A percentile compares a stretch with the other conserved stretches of the same genome.
Conservation (phyloP, 2,329 filamentous ascomycete genomes). For the Zymoseptoria crescenta region DNA sequence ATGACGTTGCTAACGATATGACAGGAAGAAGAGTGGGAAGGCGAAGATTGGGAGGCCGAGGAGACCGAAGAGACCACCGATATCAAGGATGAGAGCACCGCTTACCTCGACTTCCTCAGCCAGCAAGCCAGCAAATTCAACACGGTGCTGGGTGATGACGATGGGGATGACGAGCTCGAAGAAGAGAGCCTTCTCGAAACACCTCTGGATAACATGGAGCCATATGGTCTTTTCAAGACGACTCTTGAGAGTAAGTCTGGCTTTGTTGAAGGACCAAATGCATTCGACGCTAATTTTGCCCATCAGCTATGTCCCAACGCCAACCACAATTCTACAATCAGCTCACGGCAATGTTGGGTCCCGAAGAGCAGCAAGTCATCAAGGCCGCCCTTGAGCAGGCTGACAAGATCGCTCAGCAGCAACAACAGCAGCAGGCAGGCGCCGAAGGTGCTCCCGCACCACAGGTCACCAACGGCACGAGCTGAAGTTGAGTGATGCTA, state of each 20-base stretch:
- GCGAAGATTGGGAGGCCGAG: slow-evolving; percentile 60
- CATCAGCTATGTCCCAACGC: slow-evolving; percentile 72
- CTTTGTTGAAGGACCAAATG: background rate
- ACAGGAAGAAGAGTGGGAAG: slow-evolving; percentile 69
- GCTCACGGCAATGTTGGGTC: slow-evolving; percentile 68
- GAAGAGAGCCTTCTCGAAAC: slow-evolving; percentile 90
- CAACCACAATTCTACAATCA: slow-evolving; percentile 82
- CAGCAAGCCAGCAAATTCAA: slow-evolving; percentile 53
- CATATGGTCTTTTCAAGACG: slow-evolving; percentile 80
- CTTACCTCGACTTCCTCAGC: slow-evolving; percentile 92
- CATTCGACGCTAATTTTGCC: slow-evolving; percentile 24
- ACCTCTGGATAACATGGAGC: slow-evolving; percentile 89
- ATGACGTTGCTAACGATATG: slow-evolving; percentile 4
- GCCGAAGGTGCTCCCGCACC: slow-evolving; percentile 1
- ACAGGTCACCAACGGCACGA: background rate
- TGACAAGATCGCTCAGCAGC: slow-evolving; percentile 40
- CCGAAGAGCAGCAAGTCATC: slow-evolving; percentile 74
- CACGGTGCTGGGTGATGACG: slow-evolving; percentile 52
- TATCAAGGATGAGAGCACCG: slow-evolving; percentile 80
- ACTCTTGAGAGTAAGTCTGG: slow-evolving; percentile 67
- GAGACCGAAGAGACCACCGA: slow-evolving; percentile 58
- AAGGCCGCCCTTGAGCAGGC: slow-evolving; percentile 70
- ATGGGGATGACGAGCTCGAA: slow-evolving; percentile 80
- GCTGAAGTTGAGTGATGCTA: background rate
- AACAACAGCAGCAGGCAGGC: slow-evolving; percentile 11